Conservation (phyloP, 257 asterid species). For the Striga asiatica region DNA sequence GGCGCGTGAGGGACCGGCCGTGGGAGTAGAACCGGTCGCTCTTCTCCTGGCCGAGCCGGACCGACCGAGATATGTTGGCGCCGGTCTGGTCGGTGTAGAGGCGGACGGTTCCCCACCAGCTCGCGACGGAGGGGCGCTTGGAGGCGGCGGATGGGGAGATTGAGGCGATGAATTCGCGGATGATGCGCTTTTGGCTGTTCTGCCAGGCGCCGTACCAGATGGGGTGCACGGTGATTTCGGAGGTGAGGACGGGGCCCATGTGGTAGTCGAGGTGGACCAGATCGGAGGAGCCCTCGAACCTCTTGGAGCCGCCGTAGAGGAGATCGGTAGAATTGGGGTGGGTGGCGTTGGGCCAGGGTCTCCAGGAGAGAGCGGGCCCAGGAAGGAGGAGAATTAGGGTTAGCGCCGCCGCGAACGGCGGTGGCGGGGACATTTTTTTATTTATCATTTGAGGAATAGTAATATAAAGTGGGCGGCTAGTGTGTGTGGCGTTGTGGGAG, state of each 20-base stretch:
- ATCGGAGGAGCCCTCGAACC: conserved; percentile 79
- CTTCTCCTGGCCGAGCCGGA: conserved; percentile 51
- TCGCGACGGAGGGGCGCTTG: conserved; percentile 52
- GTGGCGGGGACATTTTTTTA: conserved; percentile 18
- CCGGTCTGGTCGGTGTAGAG: conserved; percentile 76
- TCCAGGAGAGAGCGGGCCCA: conserved; percentile 34
- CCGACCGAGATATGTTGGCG: conserved; percentile 43
- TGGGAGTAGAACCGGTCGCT: conserved; percentile 58
- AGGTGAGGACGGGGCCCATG: conserved; percentile 87
- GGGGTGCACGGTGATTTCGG: conserved; percentile 64
- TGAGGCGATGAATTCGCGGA: conserved; percentile 79
- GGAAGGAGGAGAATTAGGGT: conserved; percentile 19
- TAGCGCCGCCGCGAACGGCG: conserved; percentile 17
- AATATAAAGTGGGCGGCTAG: too few relatives aligned
- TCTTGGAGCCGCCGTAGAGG: conserved; percentile 52
- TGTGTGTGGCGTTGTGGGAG: too few relatives aligned
- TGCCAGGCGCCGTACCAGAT: conserved; percentile 88
- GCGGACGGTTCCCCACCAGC: conserved; percentile 81
- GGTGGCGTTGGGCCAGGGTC: conserved; percentile 52
- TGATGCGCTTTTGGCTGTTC: conserved; percentile 54
- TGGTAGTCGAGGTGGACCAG: conserved; percentile 66
- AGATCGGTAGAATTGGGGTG: conserved; percentile 42
- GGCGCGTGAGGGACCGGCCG: conserved; percentile 58
- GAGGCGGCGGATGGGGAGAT: conserved; percentile 39
- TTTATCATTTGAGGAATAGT: too few relatives aligned